Evolutionary conservation across 1,284 basidiomycete genomes (phyloP).

Genomic region (Xerocomus cyaneibrunnescens): DNA sequence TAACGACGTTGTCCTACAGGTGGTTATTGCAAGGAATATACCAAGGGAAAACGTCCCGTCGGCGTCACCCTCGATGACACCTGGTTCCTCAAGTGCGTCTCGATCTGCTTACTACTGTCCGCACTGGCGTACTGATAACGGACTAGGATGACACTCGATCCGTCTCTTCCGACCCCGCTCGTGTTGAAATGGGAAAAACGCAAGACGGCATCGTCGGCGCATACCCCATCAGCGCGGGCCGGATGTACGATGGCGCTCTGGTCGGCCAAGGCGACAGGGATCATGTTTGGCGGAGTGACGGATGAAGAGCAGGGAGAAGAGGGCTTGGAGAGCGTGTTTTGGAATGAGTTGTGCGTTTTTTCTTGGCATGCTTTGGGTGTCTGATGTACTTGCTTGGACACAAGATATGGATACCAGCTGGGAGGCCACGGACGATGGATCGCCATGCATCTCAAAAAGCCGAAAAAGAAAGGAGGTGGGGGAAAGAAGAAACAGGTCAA

Average conservation of each 20-base stretch:
- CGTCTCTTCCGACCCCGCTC: conserved; percentile 39
- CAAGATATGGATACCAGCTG: conserved; percentile 80
- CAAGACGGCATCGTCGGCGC: conserved; percentile 59
- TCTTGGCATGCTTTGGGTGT: no score
- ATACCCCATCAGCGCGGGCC: conserved; percentile 59
- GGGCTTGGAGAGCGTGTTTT: conserved; percentile 80
- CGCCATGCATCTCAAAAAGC: conserved; percentile 68
- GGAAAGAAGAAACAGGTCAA: conserved; percentile 44
- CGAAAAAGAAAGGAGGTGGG: conserved; percentile 49
- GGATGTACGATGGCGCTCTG: conserved; percentile 88
- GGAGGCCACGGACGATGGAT: conserved; percentile 80
- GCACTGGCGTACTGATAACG: neutral
- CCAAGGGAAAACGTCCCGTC: conserved; percentile 82
- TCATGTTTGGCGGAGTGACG: conserved; percentile 90
- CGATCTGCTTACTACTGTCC: neutral
- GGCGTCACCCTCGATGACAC: conserved; percentile 91
- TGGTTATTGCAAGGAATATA: conserved; percentile 92
- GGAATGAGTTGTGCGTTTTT: conserved; percentile 64
- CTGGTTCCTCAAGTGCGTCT: conserved; percentile 77
- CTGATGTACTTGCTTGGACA: neutral
- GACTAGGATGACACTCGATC: conserved; percentile 39
- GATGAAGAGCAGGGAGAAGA: conserved; percentile 91
- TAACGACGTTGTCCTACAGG: conserved; percentile 39
- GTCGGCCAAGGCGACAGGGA: conserved; percentile 65
- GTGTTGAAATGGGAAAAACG: conserved; percentile 83